Conservation (phyloP, 2,329 filamentous ascomycete genomes). For the Exserohilum rostratum region DNA sequence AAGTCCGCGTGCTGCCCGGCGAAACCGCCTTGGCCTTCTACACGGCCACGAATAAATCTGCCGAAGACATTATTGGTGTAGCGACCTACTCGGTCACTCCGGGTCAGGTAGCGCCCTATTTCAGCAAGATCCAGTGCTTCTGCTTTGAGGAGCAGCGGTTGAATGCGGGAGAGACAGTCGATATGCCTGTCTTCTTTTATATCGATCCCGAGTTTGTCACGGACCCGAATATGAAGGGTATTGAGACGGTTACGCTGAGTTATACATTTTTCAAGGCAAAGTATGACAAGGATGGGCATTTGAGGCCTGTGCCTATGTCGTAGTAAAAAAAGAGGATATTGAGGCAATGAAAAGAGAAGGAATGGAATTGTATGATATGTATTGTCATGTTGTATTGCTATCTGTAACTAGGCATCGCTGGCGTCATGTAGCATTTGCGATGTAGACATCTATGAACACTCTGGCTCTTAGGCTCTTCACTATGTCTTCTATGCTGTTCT, state of each 20-base stretch:
- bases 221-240: conserved; percentile 89
- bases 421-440: too few relatives aligned
- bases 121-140: conserved; percentile 99
- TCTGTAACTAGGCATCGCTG: too few relatives aligned
- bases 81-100: conserved; percentile 98
- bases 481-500: too few relatives aligned
- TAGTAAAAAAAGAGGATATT: too few relatives aligned
- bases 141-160: conserved; percentile 96
- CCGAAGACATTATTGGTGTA: conserved; percentile 94
- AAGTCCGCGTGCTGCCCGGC: conserved; percentile 92
- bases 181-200: conserved; percentile 99
- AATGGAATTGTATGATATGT: background rate
- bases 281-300: conserved; percentile 79
- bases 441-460: too few relatives aligned
- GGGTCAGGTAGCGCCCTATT: conserved; percentile 93
- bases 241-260: conserved; percentile 92
- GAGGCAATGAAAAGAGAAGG: too few relatives aligned
- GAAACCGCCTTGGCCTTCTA: conserved; percentile 98
- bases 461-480: too few relatives aligned
- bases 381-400: background rate
- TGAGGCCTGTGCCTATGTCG: conserved; percentile 61
- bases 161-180: conserved; percentile 93
- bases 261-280: conserved; percentile 98
- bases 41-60: conserved; percentile 89
- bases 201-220: conserved; percentile 94